Percentiles rank a stretch among this genome's conserved stretches.
These are phyloP conservation scores for Alternaria angustiovoidea DNA, from an alignment of 2,329 filamentous ascomycete species.

Conservation along the genomic window DNA sequence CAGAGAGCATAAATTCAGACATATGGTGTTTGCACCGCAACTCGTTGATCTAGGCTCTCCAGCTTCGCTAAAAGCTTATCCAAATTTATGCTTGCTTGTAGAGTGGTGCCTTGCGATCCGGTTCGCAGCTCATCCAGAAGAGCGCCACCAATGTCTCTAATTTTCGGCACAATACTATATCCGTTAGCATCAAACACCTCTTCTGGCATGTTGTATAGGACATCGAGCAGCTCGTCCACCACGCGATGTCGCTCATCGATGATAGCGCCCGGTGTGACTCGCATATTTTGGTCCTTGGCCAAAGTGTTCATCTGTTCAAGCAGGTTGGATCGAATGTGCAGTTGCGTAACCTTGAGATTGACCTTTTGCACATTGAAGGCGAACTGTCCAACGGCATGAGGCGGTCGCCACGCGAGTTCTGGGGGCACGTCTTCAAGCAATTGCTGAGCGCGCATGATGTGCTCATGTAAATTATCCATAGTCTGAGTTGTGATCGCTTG, in stretches of 20 bases:
- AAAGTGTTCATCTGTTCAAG: conserved; percentile 32
- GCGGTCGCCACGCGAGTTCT: conserved; percentile 20
- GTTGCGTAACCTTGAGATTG: conserved; percentile 32
- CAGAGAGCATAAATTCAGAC: not conserved
- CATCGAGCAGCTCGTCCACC: conserved; percentile 27
- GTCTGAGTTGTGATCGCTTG: conserved; percentile 21
- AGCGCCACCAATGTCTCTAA: conserved; percentile 30
- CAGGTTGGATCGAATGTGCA: conserved; percentile 33
- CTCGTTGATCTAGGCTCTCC: conserved; percentile 23
- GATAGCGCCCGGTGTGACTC: conserved; percentile 24
- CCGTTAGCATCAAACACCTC: conserved; percentile 34
- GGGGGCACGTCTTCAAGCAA: conserved; percentile 20
- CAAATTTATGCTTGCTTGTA: conserved; percentile 25
- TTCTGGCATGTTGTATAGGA: conserved; percentile 26
- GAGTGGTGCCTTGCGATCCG: conserved; percentile 19
- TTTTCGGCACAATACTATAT: conserved; percentile 31
- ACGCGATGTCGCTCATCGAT: conserved; percentile 28
- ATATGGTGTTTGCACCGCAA: conserved; percentile 8
- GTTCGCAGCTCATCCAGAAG: conserved; percentile 28
- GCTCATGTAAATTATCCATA: conserved; percentile 25
- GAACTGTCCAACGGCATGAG: conserved; percentile 18
- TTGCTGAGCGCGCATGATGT: conserved; percentile 24
- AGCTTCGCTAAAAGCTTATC: conserved; percentile 25
- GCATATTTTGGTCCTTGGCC: conserved; percentile 17
- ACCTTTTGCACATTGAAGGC: conserved; percentile 30